Evolutionary conservation across 139 green algal genomes (phyloP).

Genomic region (Tetraselmis striata): DNA sequence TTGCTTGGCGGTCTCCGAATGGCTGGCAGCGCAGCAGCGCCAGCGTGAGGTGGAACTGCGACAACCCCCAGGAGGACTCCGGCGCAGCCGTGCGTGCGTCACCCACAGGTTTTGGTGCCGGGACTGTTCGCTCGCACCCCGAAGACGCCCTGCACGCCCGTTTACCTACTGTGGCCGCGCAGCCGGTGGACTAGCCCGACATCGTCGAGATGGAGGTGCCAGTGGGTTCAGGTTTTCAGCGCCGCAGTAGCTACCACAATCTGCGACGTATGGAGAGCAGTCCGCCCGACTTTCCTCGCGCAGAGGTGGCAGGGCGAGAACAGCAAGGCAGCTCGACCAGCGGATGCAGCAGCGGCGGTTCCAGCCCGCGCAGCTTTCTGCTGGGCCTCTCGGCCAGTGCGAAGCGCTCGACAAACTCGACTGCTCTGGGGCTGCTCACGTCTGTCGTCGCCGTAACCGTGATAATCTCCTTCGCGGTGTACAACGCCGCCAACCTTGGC

Average conservation of each 20-base stretch:
- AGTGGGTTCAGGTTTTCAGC: neutral
- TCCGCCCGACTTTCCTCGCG: neutral
- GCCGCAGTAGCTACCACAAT: neutral
- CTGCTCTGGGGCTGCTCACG: neutral
- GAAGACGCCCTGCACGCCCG: too few relatives aligned
- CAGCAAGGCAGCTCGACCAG: neutral
- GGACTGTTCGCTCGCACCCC: too few relatives aligned
- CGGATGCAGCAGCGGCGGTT: neutral
- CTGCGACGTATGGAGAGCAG: neutral
- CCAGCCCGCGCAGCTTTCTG: neutral
- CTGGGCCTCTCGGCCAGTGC: too few relatives aligned
- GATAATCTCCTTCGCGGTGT: neutral
- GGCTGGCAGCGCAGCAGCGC: too few relatives aligned
- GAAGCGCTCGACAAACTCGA: too few relatives aligned
- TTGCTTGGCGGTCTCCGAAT: too few relatives aligned
- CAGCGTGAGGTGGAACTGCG: too few relatives aligned
- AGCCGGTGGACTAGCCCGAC: too few relatives aligned
- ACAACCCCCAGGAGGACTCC: too few relatives aligned
- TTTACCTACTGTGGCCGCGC: too few relatives aligned
- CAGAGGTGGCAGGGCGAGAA: neutral
- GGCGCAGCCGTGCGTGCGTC: too few relatives aligned
- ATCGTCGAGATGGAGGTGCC: neutral
- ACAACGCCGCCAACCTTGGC: neutral
- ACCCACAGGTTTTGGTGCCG: too few relatives aligned
- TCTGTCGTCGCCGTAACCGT: neutral